A percentile compares a stretch with the other conserved stretches of the same genome.
Evolutionary conservation across 805 yeast genomes (phyloP).

Genomic region (Metschnikowia santaceciliae): DNA sequence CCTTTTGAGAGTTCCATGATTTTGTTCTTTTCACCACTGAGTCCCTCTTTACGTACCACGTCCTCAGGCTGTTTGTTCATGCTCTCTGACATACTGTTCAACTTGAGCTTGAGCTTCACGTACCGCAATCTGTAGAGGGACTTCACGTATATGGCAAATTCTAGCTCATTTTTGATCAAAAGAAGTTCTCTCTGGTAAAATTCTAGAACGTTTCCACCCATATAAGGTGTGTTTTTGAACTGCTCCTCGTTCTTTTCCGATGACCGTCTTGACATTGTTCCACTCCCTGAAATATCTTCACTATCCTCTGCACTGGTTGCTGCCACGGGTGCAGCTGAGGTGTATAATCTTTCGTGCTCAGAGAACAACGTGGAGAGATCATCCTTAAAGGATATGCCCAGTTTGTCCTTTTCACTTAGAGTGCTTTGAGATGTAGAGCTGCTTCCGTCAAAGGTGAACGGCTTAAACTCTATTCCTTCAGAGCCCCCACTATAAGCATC

Average conservation of each 20-base stretch:
- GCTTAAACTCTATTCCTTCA: constrained; percentile 7
- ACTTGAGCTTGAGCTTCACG: constrained; percentile 12
- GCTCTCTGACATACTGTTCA: constrained; percentile 9
- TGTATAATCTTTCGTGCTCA: constrained; percentile 31
- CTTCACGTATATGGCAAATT: constrained; percentile 52
- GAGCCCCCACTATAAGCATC: background rate
- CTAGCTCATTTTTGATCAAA: constrained; percentile 55
- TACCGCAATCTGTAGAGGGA: constrained; percentile 28
- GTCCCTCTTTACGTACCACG: constrained; percentile 8
- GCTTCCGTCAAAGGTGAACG: constrained; percentile 11
- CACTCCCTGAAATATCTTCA: background rate
- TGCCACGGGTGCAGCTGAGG: constrained; percentile 5
- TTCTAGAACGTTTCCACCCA: constrained; percentile 27
- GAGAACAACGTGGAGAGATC: constrained; percentile 24
- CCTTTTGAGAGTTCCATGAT: constrained; percentile 11
- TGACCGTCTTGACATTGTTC: background rate
- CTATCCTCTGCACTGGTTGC: constrained; percentile 1
- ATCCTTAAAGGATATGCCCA: constrained; percentile 3
- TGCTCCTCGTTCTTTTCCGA: background rate
- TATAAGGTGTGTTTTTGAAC: background rate
- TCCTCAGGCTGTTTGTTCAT: background rate
- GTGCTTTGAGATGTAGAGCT: background rate
- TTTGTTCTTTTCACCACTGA: constrained; percentile 8
- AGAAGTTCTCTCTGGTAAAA: constrained; percentile 57
- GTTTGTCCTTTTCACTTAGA: background rate